Evolutionary conservation across 805 yeast genomes (phyloP).

Genomic region (Wickerhamiella qilinensis): DNA sequence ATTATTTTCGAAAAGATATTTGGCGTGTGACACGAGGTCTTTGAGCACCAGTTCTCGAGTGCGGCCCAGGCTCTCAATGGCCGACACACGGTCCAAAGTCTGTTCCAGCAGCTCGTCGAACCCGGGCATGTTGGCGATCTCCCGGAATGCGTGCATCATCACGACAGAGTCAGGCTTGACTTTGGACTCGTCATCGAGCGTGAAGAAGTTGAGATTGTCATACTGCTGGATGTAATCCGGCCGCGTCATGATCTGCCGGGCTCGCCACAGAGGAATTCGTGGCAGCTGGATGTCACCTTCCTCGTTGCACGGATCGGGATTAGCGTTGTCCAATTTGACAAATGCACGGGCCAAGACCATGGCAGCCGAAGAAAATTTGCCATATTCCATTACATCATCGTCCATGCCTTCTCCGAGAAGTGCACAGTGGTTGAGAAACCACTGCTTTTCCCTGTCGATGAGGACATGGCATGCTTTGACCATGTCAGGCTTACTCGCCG

Average conservation of each 20-base stretch:
- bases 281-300: slow-evolving; percentile 40
- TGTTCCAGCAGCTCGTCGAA: slow-evolving; percentile 51
- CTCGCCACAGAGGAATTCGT: slow-evolving; percentile 66
- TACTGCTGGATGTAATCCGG: slow-evolving; percentile 62
- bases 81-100: slow-evolving; percentile 51
- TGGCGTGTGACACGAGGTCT: slow-evolving; percentile 34
- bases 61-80: slow-evolving; percentile 61
- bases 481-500: slow-evolving; percentile 21
- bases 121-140: slow-evolving; percentile 54
- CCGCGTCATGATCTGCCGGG: slow-evolving; percentile 72
- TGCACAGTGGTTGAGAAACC: slow-evolving; percentile 77
- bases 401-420: slow-evolving; percentile 65
- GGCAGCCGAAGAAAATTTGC: slow-evolving; percentile 59
- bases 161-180: slow-evolving; percentile 75
- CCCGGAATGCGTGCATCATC: slow-evolving; percentile 81
- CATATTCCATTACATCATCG: slow-evolving; percentile 76
- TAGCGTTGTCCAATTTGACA: slow-evolving; percentile 45
- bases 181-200: slow-evolving; percentile 52
- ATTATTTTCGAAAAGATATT: slow-evolving; percentile 10
- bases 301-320: slow-evolving; percentile 4
- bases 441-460: slow-evolving; percentile 66
- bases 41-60: slow-evolving; percentile 63
- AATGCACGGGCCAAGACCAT: slow-evolving; percentile 56
- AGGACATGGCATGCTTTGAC: slow-evolving; percentile 48
- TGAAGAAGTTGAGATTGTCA: slow-evolving; percentile 63